phyloP scores from a whole-genome alignment of 495 filamentous ascomycete species.

The Parathielavia appendiculata region DNA sequence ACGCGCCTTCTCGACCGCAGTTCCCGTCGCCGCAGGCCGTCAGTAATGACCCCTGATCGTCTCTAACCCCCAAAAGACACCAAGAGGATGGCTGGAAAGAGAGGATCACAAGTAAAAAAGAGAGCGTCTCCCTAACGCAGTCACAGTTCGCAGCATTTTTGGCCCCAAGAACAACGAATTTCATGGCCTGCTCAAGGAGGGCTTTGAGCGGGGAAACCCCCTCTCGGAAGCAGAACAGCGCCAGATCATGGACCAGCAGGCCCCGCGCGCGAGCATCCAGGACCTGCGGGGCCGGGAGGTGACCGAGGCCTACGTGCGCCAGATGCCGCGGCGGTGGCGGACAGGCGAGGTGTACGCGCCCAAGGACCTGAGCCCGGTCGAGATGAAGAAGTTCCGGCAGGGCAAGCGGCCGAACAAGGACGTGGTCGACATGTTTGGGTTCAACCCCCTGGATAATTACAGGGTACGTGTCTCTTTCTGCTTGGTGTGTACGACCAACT shows the following conservation, averaged over 20 bases:
- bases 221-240: conserved; percentile 4
- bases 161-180: conserved; percentile 23
- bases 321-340: conserved; percentile 56
- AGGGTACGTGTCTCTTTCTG: conserved; percentile 54
- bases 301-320: conserved; percentile 35
- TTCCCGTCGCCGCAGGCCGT: conserved; percentile 12
- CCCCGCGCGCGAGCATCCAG: conserved; percentile 3
- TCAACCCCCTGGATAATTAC: conserved; percentile 80
- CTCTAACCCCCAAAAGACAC: no score
- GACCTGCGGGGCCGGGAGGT: conserved; percentile 14
- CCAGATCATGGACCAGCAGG: conserved; percentile 9
- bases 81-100: no score
- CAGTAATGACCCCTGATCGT: neutral
- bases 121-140: no score
- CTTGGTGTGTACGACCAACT: neutral
- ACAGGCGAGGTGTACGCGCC: conserved; percentile 84
- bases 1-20: conserved; percentile 18
- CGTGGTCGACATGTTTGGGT: conserved; percentile 70
- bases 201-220: conserved; percentile 3
- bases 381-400: conserved; percentile 62
- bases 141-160: conserved; percentile 17
- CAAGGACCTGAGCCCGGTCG: conserved; percentile 69
- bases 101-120: no score
- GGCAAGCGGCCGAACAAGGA: conserved; percentile 50
- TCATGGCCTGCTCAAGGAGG: neutral